These are phyloP conservation scores for Balansia obtecta DNA, from an alignment of 2,329 filamentous ascomycete genomes.

Conservation along the genomic window DNA sequence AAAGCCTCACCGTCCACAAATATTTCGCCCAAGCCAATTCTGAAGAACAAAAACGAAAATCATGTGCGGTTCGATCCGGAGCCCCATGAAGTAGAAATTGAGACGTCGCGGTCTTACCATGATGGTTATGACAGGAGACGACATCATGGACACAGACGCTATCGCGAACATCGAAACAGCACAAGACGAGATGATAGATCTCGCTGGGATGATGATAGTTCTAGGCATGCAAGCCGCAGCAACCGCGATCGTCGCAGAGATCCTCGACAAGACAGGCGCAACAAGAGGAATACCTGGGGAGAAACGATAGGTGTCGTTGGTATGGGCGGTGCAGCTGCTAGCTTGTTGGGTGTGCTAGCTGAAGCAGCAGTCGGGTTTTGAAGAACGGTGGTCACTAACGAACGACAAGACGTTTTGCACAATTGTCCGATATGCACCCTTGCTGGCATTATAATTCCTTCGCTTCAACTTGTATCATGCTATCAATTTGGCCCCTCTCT, in stretches of 20 bases:
- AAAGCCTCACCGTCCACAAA: constrained; percentile 24
- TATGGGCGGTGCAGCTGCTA: constrained; percentile 48
- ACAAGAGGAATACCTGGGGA: constrained; percentile 34
- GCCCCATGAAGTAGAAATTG: constrained; percentile 29
- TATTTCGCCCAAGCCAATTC: constrained; percentile 41
- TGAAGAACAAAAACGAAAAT: constrained; percentile 48
- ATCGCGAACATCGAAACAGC: constrained; percentile 16
- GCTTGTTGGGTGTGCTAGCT: constrained; percentile 42
- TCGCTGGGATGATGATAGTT: constrained; percentile 14
- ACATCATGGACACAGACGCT: constrained; percentile 10
- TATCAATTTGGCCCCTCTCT: neutral
- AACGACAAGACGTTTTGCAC: neutral
- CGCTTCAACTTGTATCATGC: neutral
- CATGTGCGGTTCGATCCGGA: constrained; percentile 41
- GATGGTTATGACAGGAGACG: constrained; percentile 19
- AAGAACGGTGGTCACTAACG: neutral
- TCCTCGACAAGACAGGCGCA: constrained; percentile 22
- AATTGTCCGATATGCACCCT: neutral
- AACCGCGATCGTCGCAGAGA: constrained; percentile 27
- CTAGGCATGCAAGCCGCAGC: constrained; percentile 25
- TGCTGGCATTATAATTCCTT: neutral
- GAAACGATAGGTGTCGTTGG: constrained; percentile 45
- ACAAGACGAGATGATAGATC: constrained; percentile 11
- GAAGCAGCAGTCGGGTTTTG: constrained; percentile 35
- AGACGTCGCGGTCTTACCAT: constrained; percentile 16